Evolutionary conservation across 2,329 filamentous ascomycete species (phyloP).

Genomic region (Ophiostoma ips): DNA sequence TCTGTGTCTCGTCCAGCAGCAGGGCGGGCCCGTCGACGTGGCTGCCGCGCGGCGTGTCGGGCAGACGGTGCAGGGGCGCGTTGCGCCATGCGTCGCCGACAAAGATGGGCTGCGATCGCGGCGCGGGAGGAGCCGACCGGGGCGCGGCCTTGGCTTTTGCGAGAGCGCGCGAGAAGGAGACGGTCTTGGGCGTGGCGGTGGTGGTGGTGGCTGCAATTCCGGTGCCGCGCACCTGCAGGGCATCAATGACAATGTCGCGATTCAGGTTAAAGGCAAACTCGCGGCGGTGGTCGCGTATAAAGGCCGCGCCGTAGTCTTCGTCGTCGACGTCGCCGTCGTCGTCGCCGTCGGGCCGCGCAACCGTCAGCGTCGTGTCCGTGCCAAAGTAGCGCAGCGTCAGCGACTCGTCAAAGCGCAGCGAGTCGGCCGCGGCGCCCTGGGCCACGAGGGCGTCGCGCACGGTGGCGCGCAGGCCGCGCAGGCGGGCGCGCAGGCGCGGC

Average conservation of each 20-base stretch:
- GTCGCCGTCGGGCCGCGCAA: constrained; percentile 49
- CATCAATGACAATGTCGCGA: constrained; percentile 77
- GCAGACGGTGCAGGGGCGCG: constrained; percentile 70
- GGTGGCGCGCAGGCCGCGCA: constrained; percentile 55
- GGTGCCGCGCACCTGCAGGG: constrained; percentile 76
- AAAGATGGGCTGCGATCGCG: constrained; percentile 50
- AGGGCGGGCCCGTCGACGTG: constrained; percentile 68
- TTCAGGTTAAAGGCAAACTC: constrained; percentile 88
- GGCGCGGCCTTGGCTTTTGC: constrained; percentile 39
- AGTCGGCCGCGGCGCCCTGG: background rate
- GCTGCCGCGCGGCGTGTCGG: constrained; percentile 57
- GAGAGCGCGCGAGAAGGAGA: constrained; percentile 32
- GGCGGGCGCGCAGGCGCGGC: background rate
- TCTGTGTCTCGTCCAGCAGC: constrained; percentile 77
- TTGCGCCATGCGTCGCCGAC: constrained; percentile 62
- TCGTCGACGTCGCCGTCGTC: no score
- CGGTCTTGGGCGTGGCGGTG: constrained; percentile 21
- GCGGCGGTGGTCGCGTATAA: constrained; percentile 74
- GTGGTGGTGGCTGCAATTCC: no score
- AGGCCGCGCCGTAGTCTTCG: constrained; percentile 73
- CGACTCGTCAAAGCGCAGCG: background rate
- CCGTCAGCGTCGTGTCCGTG: constrained; percentile 82
- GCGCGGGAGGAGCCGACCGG: constrained; percentile 18
- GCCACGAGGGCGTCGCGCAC: constrained; percentile 45
- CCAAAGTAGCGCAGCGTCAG: constrained; percentile 86